These are phyloP conservation scores for Fusarium azukiicola DNA, from an alignment of 2,329 filamentous ascomycete species.

Conservation along the genomic window DNA sequence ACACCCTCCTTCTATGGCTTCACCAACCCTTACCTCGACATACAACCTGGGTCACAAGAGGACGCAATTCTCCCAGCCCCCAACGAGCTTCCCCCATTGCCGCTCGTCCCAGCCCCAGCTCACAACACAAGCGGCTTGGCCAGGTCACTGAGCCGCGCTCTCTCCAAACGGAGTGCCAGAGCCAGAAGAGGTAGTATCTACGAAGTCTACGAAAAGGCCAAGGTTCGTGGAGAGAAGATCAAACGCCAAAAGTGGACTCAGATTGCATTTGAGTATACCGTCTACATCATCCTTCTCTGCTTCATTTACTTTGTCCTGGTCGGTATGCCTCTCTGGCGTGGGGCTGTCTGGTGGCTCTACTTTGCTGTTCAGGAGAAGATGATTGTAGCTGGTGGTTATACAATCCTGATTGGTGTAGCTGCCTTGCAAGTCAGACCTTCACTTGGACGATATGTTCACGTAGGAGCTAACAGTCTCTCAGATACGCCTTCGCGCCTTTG, in stretches of 20 bases:
- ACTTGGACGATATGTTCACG: neutral
- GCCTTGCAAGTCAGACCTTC: conserved; percentile 13
- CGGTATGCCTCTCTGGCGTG: conserved; percentile 30
- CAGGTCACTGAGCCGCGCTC: conserved; percentile 18
- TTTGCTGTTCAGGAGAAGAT: conserved; percentile 21
- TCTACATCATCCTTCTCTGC: conserved; percentile 22
- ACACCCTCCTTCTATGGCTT: conserved; percentile 21
- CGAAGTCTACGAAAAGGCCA: conserved; percentile 34
- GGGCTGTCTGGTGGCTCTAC: conserved; percentile 28
- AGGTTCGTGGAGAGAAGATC: conserved; percentile 19
- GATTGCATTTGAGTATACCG: conserved; percentile 23
- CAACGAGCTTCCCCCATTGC: neutral
- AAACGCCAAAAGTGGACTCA: conserved; percentile 24
- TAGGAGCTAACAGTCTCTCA: neutral
- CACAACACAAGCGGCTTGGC: conserved; percentile 7
- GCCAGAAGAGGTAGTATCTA: conserved; percentile 26
- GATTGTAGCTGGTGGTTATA: conserved; percentile 19
- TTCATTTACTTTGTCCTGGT: conserved; percentile 36
- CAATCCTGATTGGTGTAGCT: conserved; percentile 21
- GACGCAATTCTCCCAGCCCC: neutral
- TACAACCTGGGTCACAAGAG: neutral
- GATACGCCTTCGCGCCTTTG: conserved; percentile 27
- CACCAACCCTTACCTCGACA: neutral
- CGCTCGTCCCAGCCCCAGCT: neutral
- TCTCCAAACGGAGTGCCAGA: conserved; percentile 19